These are phyloP conservation scores for Dittrichia graveolens DNA, from an alignment of 129 eudicot genomes.

Conservation along the genomic window DNA sequence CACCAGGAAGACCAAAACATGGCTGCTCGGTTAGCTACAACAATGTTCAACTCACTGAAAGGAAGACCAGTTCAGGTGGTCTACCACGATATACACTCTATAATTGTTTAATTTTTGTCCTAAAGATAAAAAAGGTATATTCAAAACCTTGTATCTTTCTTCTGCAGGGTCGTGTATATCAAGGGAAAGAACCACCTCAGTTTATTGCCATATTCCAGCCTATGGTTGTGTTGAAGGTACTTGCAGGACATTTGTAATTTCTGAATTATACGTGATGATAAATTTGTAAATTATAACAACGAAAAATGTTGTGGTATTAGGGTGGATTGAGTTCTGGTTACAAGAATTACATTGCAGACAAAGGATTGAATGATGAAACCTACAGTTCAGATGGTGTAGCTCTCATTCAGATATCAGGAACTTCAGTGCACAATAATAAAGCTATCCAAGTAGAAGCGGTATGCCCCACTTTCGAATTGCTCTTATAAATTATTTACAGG, in stretches of 20 bases:
- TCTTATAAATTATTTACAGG: neutral
- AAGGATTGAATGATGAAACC: conserved; percentile 96
- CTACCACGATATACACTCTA: neutral
- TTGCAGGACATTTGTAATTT: neutral
- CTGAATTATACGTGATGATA: neutral
- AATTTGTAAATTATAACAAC: neutral
- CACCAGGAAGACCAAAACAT: conserved; percentile 78
- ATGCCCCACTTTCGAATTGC: conserved; percentile 28
- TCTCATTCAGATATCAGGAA: conserved; percentile 84
- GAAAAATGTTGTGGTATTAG: conserved; percentile 38
- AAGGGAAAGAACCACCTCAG: conserved; percentile 99
- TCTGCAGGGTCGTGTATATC: conserved; percentile 80
- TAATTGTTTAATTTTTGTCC: neutral
- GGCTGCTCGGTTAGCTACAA: conserved; percentile 76
- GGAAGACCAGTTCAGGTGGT: conserved; percentile 86
- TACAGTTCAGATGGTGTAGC: conserved; percentile 82
- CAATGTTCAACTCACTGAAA: conserved; percentile 91
- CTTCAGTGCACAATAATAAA: conserved; percentile 85
- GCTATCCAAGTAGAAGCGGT: conserved; percentile 95
- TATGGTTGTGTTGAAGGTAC: conserved; percentile 95
- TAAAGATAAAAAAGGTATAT: neutral
- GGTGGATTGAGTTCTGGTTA: conserved; percentile 96
- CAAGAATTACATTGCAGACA: conserved; percentile 87
- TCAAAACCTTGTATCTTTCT: conserved; percentile 9
- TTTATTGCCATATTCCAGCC: conserved; percentile 96